Conservation (phyloP, 345 rosid genomes). For the Populus nigra region DNA sequence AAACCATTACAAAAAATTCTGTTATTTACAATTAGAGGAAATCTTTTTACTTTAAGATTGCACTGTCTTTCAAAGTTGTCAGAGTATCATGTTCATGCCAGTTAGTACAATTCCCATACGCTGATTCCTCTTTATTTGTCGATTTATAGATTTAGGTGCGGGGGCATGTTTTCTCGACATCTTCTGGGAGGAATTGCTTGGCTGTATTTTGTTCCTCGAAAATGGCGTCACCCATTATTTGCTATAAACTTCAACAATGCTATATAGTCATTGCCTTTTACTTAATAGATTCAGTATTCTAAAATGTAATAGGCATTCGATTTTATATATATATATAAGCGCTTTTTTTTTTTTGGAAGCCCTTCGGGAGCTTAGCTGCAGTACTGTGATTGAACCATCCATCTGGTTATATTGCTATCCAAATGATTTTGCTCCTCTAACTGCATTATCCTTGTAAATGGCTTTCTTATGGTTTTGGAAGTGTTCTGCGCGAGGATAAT, state of each 20-base stretch:
- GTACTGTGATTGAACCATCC: background rate
- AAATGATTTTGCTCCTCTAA: background rate
- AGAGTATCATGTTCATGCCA: background rate
- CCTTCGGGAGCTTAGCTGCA: background rate
- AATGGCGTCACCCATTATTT: background rate
- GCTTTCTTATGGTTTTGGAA: too few species aligned
- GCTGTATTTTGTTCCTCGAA: background rate
- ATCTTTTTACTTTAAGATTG: background rate
- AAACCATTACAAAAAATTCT: background rate
- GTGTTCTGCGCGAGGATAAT: too few species aligned
- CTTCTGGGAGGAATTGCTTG: background rate
- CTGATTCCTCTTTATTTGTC: background rate
- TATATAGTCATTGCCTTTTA: background rate
- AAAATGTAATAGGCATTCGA: background rate
- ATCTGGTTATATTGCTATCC: background rate
- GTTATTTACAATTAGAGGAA: background rate
- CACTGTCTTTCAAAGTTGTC: background rate
- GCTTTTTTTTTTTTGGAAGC: too few species aligned
- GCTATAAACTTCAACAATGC: background rate
- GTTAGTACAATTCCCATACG: background rate
- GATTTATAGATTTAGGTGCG: background rate
- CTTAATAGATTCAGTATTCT: background rate
- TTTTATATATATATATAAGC: background rate
- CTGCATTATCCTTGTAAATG: too few species aligned
- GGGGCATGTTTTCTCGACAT: background rate